phyloP scores from a whole-genome alignment of 2,329 filamentous ascomycete species.

The Beauveria brongniartii region DNA sequence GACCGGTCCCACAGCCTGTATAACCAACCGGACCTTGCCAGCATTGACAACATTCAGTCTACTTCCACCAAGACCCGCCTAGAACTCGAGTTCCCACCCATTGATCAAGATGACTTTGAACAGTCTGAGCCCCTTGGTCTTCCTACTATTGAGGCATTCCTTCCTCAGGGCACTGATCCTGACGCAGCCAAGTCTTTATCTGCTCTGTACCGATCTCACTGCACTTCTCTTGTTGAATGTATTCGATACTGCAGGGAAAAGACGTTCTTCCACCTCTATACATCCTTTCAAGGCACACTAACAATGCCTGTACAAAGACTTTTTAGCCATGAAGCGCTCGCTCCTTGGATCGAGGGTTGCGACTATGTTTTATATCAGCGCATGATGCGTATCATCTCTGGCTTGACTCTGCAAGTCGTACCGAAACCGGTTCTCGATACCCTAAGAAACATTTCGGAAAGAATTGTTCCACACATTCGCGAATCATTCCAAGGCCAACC shows the following conservation, averaged over 20 bases:
- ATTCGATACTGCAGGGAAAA: slow-evolving; percentile 96
- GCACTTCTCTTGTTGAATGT: slow-evolving; percentile 89
- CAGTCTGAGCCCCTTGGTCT: slow-evolving; percentile 67
- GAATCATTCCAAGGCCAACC: slow-evolving; percentile 82
- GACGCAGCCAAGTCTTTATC: slow-evolving; percentile 81
- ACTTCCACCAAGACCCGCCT: slow-evolving; percentile 50
- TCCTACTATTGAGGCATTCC: slow-evolving; percentile 77
- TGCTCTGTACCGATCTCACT: slow-evolving; percentile 87
- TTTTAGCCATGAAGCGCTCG: slow-evolving; percentile 70
- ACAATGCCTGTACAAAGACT: slow-evolving; percentile 95
- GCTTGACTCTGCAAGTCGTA: slow-evolving; percentile 84
- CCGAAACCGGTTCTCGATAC: slow-evolving; percentile 82
- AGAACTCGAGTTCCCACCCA: slow-evolving; percentile 52
- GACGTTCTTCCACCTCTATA: slow-evolving; percentile 90
- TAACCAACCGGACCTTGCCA: slow-evolving; percentile 47
- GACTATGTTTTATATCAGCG: slow-evolving; percentile 95
- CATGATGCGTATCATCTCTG: slow-evolving; percentile 86
- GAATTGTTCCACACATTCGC: slow-evolving; percentile 71
- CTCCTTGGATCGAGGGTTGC: slow-evolving; percentile 90
- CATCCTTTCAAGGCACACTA: slow-evolving; percentile 89
- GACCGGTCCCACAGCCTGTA: slow-evolving; percentile 42
- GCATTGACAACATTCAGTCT: slow-evolving; percentile 50
- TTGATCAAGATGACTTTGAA: slow-evolving; percentile 39
- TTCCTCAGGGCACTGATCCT: slow-evolving; percentile 72
- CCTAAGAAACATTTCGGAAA: slow-evolving; percentile 76